Evolutionary conservation across 352 stramenopile genomes (phyloP).

Genomic region (Aphanomyces stellatus): DNA sequence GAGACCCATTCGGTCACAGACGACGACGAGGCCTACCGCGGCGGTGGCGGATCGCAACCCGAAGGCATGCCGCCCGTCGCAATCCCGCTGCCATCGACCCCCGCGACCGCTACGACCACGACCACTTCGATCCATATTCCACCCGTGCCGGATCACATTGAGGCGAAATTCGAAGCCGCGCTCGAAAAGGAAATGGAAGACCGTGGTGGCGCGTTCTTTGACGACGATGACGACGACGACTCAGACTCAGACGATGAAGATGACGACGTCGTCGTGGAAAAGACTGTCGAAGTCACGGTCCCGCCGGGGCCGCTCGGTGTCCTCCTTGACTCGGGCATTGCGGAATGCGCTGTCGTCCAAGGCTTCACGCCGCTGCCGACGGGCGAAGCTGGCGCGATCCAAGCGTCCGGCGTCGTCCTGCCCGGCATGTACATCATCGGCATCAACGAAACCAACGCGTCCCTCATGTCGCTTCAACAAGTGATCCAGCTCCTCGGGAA

Average conservation of each 20-base stretch:
- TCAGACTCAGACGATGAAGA: conserved; percentile 36
- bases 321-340: conserved; percentile 65
- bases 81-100: no score
- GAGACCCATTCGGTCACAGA: background rate
- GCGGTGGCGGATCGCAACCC: no score
- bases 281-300: conserved; percentile 63
- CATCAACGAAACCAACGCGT: conserved; percentile 80
- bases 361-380: conserved; percentile 61
- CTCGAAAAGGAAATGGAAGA: conserved; percentile 51
- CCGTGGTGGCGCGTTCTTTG: conserved; percentile 71
- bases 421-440: conserved; percentile 81
- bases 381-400: conserved; percentile 53
- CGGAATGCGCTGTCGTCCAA: conserved; percentile 69
- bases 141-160: background rate
- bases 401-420: conserved; percentile 49
- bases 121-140: conserved; percentile 31
- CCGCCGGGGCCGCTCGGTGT: conserved; percentile 63
- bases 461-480: conserved; percentile 62
- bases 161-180: conserved; percentile 6
- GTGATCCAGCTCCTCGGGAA: conserved; percentile 49
- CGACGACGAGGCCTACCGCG: background rate
- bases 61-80: no score
- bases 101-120: conserved; percentile 13
- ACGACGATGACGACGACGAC: conserved; percentile 61
- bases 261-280: conserved; percentile 67